Conservation (phyloP, 2,329 filamentous ascomycete species). For the Hypoxylon sp. region DNA sequence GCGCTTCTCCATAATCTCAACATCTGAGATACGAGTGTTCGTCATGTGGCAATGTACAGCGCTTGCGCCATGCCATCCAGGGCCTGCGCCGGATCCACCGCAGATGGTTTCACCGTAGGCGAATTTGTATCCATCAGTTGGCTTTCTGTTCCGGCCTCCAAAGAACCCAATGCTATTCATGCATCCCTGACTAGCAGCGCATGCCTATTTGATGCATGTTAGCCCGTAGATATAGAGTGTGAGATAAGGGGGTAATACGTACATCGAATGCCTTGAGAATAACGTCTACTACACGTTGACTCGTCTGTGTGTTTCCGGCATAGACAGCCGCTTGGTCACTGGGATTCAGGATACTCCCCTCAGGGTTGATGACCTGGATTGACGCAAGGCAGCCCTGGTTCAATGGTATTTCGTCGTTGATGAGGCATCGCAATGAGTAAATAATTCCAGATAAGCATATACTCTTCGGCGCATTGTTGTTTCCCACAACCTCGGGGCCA, state of each 20-base stretch:
- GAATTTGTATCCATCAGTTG: constrained; percentile 59
- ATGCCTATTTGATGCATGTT: constrained; percentile 46
- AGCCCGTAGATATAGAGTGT: background rate
- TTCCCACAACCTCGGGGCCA: constrained; percentile 66
- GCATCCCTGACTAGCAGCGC: constrained; percentile 80
- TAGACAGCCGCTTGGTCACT: constrained; percentile 43
- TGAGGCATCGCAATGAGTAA: constrained; percentile 69
- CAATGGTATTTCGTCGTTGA: constrained; percentile 79
- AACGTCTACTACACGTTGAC: constrained; percentile 45
- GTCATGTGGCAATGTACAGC: constrained; percentile 84
- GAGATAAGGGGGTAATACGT: background rate
- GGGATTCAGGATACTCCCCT: constrained; percentile 54
- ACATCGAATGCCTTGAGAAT: constrained; percentile 45
- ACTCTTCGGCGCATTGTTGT: constrained; percentile 52
- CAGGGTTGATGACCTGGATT: constrained; percentile 43
- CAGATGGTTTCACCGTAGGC: constrained; percentile 86
- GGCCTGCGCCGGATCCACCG: constrained; percentile 78
- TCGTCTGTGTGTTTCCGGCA: constrained; percentile 41
- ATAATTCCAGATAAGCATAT: constrained; percentile 53
- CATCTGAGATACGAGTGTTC: constrained; percentile 80
- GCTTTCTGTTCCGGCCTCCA: constrained; percentile 43
- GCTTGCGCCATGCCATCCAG: constrained; percentile 74
- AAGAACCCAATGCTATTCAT: constrained; percentile 85
- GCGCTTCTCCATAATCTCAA: constrained; percentile 77
- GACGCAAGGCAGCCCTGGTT: constrained; percentile 77